These are phyloP conservation scores for Phytophthora boehmeriae DNA, from an alignment of 352 stramenopile species.

Conservation along the genomic window DNA sequence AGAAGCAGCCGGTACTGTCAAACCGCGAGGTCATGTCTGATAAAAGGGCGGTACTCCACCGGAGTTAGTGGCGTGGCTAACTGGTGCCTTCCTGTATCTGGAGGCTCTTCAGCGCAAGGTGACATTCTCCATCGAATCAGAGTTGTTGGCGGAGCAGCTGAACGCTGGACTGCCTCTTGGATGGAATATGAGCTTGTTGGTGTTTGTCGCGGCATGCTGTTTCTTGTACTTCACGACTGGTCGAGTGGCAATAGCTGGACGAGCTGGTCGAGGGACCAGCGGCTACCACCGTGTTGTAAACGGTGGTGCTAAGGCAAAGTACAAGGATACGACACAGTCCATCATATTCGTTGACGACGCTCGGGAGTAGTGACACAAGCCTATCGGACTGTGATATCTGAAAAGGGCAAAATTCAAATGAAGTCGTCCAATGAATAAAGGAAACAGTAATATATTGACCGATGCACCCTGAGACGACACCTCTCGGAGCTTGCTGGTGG, in stretches of 20 bases:
- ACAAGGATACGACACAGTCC: conserved; percentile 51
- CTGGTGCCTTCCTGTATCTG: conserved; percentile 70
- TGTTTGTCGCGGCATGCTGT: conserved; percentile 52
- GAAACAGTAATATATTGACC: conserved; percentile 27
- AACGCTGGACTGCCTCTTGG: conserved; percentile 72
- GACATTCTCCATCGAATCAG: conserved; percentile 62
- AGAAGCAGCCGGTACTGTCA: conserved; percentile 31
- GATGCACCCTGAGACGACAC: too few species aligned
- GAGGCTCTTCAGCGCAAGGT: conserved; percentile 64
- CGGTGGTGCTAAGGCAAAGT: conserved; percentile 44
- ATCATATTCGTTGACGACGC: conserved; percentile 79
- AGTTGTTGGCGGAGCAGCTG: conserved; percentile 67
- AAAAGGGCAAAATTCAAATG: not conserved
- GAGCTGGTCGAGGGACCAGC: conserved; percentile 17
- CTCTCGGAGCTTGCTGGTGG: too few species aligned
- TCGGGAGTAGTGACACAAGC: conserved; percentile 46
- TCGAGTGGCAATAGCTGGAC: conserved; percentile 10
- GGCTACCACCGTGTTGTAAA: conserved; percentile 47
- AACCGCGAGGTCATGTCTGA: conserved; percentile 6
- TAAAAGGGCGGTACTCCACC: conserved; percentile 16
- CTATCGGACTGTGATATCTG: too few species aligned
- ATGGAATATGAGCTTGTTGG: conserved; percentile 65
- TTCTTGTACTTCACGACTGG: conserved; percentile 64
- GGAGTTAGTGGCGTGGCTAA: conserved; percentile 63
- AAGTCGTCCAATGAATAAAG: not conserved